Base-by-base conservation (phyloP, 305 asterid genomes). In the Fraxinus dipetala region DNA sequence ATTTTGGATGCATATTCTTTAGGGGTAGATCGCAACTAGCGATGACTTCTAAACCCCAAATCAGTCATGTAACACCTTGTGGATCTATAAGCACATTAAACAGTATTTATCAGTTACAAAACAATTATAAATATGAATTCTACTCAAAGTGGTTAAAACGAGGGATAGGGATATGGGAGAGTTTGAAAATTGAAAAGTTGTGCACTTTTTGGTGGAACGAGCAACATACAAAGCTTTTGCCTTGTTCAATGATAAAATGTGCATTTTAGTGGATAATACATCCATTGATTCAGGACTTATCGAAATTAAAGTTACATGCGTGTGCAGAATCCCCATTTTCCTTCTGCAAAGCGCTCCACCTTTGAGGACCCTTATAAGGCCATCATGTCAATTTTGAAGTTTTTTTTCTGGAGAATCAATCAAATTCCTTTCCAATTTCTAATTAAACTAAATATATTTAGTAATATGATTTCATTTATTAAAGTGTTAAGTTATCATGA, bases 291-390 rank as follows among this genome's bases (percentile, higher is more conserved):
- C 9, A 26, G 30, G 73, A 65, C 73, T 65, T 32, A 65, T 24
- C 34, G 4, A 26, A 65, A 65, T 7, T 65, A 65, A 65, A 65
- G 73, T 28, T 65, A 65, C 73, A 65, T 18, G 73, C 73, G 73
- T 65, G 73, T 4, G 73, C 73, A 65, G 73, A 65, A 65, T 65
- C 73, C 35, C 73, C 73, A 65, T 24, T 65, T 65, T 11, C 73
- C n/a, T 63, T 63, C 72, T 63, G 72, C 72, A 63, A 63, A 63
- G 72, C 14, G 28, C 11, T 61, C 31, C 70, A 61, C 70, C 70
- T 20, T 61, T 6, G 5, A 61, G 70, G 70, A 61, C 31, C 72
- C 72, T 20, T 63, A 9, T 24, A 5, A 7, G 13, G 31, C 8
- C 72, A 63, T 63, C 72, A 63, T 63, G 45, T 38, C 45, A 4